These are phyloP conservation scores for Trichoderma afroharzianum DNA, from an alignment of 2,329 filamentous ascomycete species.

Conservation along the genomic window DNA sequence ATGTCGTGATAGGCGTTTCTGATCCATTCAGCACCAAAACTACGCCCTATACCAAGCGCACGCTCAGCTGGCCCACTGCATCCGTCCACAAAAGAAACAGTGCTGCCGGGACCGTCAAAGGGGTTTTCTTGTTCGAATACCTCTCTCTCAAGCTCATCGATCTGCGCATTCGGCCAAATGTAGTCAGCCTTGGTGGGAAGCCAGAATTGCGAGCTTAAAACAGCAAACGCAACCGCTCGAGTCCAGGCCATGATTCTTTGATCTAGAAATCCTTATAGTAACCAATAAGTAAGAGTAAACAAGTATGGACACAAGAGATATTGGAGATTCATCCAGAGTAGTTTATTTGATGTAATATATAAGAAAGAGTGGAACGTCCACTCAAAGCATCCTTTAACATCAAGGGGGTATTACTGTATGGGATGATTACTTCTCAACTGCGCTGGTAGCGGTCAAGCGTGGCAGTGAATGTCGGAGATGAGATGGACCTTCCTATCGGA, in stretches of 20 bases:
- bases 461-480: neutral
- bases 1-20: constrained; percentile 9
- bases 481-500: neutral
- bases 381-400: neutral
- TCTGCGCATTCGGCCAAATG: neutral
- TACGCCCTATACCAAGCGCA: neutral
- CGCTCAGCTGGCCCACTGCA: neutral
- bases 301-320: neutral
- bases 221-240: neutral
- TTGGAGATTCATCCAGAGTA: neutral
- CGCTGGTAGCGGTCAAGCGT: neutral
- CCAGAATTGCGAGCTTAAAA: neutral
- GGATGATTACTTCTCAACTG: neutral
- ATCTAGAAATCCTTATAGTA: neutral
- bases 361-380: neutral
- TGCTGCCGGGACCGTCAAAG: neutral
- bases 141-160: neutral
- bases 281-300: neutral
- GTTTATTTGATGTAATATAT: neutral
- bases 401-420: too few relatives aligned
- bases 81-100: neutral
- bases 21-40: constrained; percentile 2
- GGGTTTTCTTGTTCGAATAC: neutral
- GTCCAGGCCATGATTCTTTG: neutral
- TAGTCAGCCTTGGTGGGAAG: neutral